Base-by-base conservation (phyloP, 73 alveolate genomes). In the Symbiodinium pilosum region DNA sequence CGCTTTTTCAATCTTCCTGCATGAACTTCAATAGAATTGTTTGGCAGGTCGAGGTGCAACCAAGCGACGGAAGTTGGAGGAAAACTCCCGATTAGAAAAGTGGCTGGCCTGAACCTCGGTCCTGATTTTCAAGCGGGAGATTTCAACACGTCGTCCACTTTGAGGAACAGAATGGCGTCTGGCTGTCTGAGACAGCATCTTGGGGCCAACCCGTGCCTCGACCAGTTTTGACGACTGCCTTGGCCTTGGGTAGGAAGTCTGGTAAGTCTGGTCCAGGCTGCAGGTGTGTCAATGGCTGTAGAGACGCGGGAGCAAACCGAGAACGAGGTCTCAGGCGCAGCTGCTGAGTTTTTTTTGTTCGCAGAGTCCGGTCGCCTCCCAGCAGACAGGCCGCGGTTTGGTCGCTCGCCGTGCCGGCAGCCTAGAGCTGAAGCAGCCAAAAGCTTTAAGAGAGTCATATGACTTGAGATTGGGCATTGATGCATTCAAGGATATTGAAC, bases 261-360 rank as follows among this genome's bases (percentile, higher is more conserved):
- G 40, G 24, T 77, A 2, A 12, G 51, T 40, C 21, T 32, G 14
- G 11, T 71, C 81, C 97, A 91, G 97, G 87, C 97, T 16, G 87
- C 97, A 7, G 84, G 97, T 32, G 97, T 91, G 75, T 91, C 97
- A 75, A 91, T 91, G 97, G 97, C 97, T 11, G 97, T 91, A 24
- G 97, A 91, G 52, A 91, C 97, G 30, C 97, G 97, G 1, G 97
- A 91, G 97, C 97, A 91, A 43, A 91, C 97, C 32, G 97, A 91
- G 52, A 91, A 91, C 44, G 97, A 91, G 54, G 97, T 91, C 28
- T 91, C 97, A 91, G 97, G 97, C 75, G 32, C 0, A 28, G 94
- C 47, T 47, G 26, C 42, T 32, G 4, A 12, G 41, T 16, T 56
- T 38, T 14, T 1, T 14, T 26, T 9, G 39, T 12, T 16, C 40